Base-by-base conservation (phyloP, 768 basidiomycete genomes). In the Boletus rubroflammeus region DNA sequence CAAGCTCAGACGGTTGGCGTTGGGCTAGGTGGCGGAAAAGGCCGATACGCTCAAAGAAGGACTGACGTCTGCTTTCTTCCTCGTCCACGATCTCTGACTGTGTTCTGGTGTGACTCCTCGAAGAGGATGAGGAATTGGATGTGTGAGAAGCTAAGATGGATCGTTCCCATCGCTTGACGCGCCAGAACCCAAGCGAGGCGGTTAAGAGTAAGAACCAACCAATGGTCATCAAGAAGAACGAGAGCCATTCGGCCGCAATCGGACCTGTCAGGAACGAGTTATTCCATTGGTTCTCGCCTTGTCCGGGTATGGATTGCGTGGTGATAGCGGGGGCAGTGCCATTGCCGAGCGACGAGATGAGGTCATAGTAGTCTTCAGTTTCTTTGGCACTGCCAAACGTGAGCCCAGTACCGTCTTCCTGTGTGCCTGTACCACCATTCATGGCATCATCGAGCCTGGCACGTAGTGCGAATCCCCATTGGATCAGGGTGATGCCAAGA, bases 401-500 rank as follows among this genome's bases (percentile, higher is more conserved):
- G 44, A 84, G 75, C 49, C 47, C 68, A 8, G 56, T 49, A 15
- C 53, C 51, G 6, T 64, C 66, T 50, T 54, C 64, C 69, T 69
- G 72, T 59, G 58, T 67, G 71, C 39, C 59, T 62, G 55, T 45
- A 6, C 67, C 69, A 23, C 62, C 57, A 34, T 58, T 66, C 55
- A 76, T 76, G 42, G 60, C 60, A 9, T 78, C 60, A 58, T 85
- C 80, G 48, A 80, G 66, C 35, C 73, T 69, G 11, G 77, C 76
- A 47, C 93, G 82, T 54, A 90, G 72, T 13, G 86, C 87, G 63
- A 96, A 87, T 28, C 96, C 95, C 69, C 95, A 95, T 69, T 98
- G 96, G 54, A 98, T 96, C 51, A 98, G 79, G 13, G 95, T 98
- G 55, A 98, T 80, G n/a, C 96, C 96, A 42, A 98, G 80, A 28